Base-by-base conservation (phyloP, 2,329 filamentous ascomycete species). In the Aspergillaceae sp. region DNA sequence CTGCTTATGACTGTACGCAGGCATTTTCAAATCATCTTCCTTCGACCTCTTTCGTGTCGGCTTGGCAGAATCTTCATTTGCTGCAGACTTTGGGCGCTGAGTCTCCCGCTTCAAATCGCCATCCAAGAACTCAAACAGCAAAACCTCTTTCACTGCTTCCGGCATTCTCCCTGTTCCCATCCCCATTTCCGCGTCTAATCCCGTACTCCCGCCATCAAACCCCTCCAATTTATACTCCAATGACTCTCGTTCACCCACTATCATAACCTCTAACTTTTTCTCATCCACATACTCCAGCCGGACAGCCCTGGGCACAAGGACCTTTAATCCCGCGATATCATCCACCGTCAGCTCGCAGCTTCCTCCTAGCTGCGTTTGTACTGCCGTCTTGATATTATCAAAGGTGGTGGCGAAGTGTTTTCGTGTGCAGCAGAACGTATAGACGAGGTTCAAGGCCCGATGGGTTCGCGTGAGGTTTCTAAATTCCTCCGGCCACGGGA, bases 331-430 rank as follows among this genome's bases (percentile, higher is more conserved):
- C 1, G 90, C 87, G 11, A 97, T 81, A 68, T 97, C 89, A 49
- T 86, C 82, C 19, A 92, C 69, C 0, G 74, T 73, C 37, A 98
- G 67, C 11, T 81, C 72, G 27, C 79, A 77, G 10, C 27, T 27
- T 1, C 62, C 63, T 56, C 85, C 83, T 49, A 82, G 89, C 60
- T 96, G 88, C 0, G 79, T 79, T 65, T 96, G 88, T 1, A 97
- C 91, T 0, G 91, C 80, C 6, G 81, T 78, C 56, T 83, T 88
- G 41, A 98, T 86, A 4, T 85, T 95, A 10, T 92, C 86, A 54
- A 96, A 88, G 0, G 91, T 96, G 0, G 92, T 97, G 0, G 87
- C 83, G 29, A 97, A 76, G 58, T 97, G 87, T 62, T 94, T 96
- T 40, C 92, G 82, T 1, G 91, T 91, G 62, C 83, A 92, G 70